phyloP scores from a whole-genome alignment of 345 rosid species.

The Tarenaya hassleriana region DNA sequence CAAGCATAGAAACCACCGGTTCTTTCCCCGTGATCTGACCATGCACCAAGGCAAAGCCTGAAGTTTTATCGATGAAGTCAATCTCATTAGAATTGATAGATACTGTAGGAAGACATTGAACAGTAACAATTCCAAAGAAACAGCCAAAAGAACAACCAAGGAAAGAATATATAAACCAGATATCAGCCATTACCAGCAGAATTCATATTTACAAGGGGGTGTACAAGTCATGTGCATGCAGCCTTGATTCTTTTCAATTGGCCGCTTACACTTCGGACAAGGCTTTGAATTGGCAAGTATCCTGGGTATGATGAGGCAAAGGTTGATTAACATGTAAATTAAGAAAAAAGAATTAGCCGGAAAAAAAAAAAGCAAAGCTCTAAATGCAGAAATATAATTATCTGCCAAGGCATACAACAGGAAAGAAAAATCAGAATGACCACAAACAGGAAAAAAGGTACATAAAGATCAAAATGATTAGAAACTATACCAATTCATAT shows the following conservation, averaged over 20 bases:
- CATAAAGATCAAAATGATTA: no score
- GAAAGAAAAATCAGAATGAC: constrained; percentile 6
- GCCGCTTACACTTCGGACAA: constrained; percentile 33
- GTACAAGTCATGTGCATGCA: constrained; percentile 37
- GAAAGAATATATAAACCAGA: constrained; percentile 11
- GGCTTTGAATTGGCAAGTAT: constrained; percentile 36
- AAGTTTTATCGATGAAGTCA: constrained; percentile 13
- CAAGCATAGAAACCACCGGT: constrained; percentile 36
- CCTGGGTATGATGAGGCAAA: constrained; percentile 19
- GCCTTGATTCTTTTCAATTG: constrained; percentile 33
- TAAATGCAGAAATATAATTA: background rate
- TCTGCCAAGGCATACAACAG: background rate
- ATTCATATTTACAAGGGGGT: constrained; percentile 33
- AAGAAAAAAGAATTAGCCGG: background rate
- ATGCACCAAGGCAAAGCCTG: constrained; percentile 32
- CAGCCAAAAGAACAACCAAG: constrained; percentile 15
- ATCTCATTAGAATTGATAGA: constrained; percentile 10
- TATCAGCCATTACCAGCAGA: constrained; percentile 27
- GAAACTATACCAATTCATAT: constrained; percentile 28
- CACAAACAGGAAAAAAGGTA: background rate
- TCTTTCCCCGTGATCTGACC: constrained; percentile 34
- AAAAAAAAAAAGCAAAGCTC: constrained; percentile 11
- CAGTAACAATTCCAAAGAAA: constrained; percentile 6
- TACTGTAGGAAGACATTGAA: constrained; percentile 10
- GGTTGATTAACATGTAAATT: constrained; percentile 3